A percentile compares a stretch with the other conserved stretches of the same genome.
Evolutionary conservation across 768 basidiomycete species (phyloP).

Genomic region (Rhodotorula babjevae): DNA sequence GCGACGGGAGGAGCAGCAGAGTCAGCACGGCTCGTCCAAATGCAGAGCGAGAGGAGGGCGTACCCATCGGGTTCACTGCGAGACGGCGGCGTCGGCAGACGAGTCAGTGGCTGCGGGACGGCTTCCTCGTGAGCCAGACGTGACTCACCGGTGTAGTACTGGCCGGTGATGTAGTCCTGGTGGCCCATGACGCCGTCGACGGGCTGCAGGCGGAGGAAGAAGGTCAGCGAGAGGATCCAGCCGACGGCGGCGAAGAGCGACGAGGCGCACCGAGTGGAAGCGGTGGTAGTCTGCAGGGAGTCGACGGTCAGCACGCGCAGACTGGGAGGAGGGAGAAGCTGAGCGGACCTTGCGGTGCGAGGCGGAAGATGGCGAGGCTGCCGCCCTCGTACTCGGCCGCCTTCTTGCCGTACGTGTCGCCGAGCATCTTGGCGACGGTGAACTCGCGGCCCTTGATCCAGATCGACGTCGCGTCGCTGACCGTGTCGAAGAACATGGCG

Average conservation of each 20-base stretch:
- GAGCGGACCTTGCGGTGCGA: constrained; percentile 60
- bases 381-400: constrained; percentile 71
- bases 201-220: constrained; percentile 48
- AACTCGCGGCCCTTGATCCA: constrained; percentile 95
- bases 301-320: rapidly evolving
- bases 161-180: constrained; percentile 77
- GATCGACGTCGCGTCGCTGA: constrained; percentile 74
- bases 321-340: constrained; percentile 67
- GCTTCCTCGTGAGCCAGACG: rapidly evolving
- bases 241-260: background rate
- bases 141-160: constrained; percentile 94
- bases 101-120: no score
- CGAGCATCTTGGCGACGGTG: constrained; percentile 69
- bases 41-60: background rate
- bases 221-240: background rate
- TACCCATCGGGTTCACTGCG: constrained; percentile 61
- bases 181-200: constrained; percentile 77
- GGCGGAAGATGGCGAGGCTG: constrained; percentile 77
- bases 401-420: constrained; percentile 67
- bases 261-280: constrained; percentile 33
- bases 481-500: constrained; percentile 86
- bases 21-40: no score
- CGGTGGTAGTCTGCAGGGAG: constrained; percentile 7
- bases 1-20: no score
- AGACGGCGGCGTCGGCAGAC: no score